Evolutionary conservation across 2,329 filamentous ascomycete species (phyloP), one percentile per base, ranked within the genome.

Genomic region (Diaporthe ilicicola): DNA sequence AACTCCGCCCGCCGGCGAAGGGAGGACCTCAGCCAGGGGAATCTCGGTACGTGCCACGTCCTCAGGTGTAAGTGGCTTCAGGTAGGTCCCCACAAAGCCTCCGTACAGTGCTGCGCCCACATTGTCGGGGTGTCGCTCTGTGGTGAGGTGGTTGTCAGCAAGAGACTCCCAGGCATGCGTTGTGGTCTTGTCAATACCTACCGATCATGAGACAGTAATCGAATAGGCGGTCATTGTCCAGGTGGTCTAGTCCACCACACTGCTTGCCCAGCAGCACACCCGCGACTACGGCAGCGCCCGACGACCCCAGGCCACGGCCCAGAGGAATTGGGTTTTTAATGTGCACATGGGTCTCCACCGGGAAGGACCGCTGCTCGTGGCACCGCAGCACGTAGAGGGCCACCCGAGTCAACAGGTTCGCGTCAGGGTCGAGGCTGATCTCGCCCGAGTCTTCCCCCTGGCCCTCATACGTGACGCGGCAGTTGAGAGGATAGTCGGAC

Each of bases 201-300:
- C 91, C 93, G 82, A 98, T 97, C 96, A 99, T 99, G 75, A 99
- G 86, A 79, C 94, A 97, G 81, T 94, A 99, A 83, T 99, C 96
- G 77, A 99, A 91, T 79, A 99, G 89, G 48, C 96, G 88, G 74
- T 94, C 92, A 77, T 93, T 91, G 71, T 89, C 90, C 74, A 99
- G 84, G 50, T 88, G 85, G 54, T 91, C 86, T 73, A 99, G 87
- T 39, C 92, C 88, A 46, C 95, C 95, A 56, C 96, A 93, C 80
- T 97, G 92, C 83, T 96, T 97, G 50, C 92, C 96, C 55, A 99
- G 87, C 81, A 94, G 90, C n/a, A 98, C 95, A 74, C 96, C 96
- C 0, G 94, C 96, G 8, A 98, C 96, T 22, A 98, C 95, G 10
- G 96, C 96, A 5, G 96, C 95, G 37, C 95, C 96, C 0, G 95